Evolutionary conservation across 169 alveolate genomes (phyloP).

Genomic region (Prorocentrum cordatum): DNA sequence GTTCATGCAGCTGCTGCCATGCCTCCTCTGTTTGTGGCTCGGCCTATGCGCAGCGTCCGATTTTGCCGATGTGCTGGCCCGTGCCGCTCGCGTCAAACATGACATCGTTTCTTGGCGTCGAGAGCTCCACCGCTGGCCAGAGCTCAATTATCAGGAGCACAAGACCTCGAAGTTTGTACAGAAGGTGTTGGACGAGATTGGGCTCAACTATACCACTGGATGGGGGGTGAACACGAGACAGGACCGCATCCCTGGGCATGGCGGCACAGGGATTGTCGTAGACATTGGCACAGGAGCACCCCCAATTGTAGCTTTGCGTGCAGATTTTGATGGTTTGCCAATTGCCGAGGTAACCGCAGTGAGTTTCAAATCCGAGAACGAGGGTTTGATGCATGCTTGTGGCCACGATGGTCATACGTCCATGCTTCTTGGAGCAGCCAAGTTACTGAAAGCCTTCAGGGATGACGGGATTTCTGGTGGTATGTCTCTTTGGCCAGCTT

Average conservation of each 20-base stretch:
- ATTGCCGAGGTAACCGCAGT: constrained; percentile 33
- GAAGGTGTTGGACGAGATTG: not conserved
- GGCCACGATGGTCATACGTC: constrained; percentile 68
- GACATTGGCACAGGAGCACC: constrained; percentile 27
- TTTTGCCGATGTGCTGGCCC: no score
- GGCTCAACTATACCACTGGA: not conserved
- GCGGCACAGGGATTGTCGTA: constrained; percentile 64
- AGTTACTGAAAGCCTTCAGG: constrained; percentile 7
- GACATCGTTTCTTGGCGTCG: not conserved
- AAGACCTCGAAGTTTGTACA: not conserved
- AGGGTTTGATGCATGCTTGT: constrained; percentile 60
- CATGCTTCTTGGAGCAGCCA: constrained; percentile 61
- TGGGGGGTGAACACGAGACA: constrained; percentile 24
- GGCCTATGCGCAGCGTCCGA: no score
- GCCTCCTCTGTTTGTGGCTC: no score
- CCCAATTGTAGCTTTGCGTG: constrained; percentile 51
- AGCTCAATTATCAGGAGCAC: not conserved
- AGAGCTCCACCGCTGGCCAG: not conserved
- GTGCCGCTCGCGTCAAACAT: no score
- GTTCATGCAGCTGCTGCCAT: no score
- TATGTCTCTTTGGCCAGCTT: not conserved
- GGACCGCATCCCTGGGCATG: not conserved
- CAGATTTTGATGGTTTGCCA: constrained; percentile 61
- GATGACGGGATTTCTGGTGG: not conserved
- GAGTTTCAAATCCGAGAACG: not conserved